Base-by-base conservation (phyloP, 306 rosid genomes). In the Vigna radiata region DNA sequence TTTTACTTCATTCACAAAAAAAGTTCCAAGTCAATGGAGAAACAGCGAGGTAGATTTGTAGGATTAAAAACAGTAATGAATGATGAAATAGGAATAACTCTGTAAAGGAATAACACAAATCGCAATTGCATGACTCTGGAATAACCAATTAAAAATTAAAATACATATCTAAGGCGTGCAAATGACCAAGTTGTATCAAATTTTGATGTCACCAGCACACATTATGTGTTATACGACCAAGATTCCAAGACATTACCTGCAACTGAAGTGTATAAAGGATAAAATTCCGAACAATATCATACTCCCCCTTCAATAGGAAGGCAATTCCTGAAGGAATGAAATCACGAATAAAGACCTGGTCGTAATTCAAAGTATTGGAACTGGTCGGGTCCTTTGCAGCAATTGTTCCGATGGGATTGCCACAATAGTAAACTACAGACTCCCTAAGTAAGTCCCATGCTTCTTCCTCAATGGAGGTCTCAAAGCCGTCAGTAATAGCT, bases 261-360 rank as follows among this genome's bases (percentile, higher is more conserved):
- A 92, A 83, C 81, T 92, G 97, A 83, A 92, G 96, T 7, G 97
- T 90, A 77, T 90, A 83, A 70, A 92, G 96, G 75, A 92, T 86
- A 77, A 92, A 92, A 76, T 86, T 90, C 54, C 96, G 93, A 85
- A 92, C 97, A 85, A 92, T 92, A 54, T 92, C 97, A 47, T 87
- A 85, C 83, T 92, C 96, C 62, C 92, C 97, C 88, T 92, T 92
- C 87, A 92, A 78, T 13, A 92, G 83, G 90, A 92, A 92, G 53
- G 96, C 97, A 37, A 92, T 85, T 63, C 96, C 97, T 68, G 93
- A 90, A 84, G 97, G 97, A 87, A 92, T 86, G 82, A 92, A 92
- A 85, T 92, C 97, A 18, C 96, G 96, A 72, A 92, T 88, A 70
- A 92, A 92, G 83, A 92, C 96, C 72, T 92, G 97, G 78, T 92